phyloP scores from a whole-genome alignment of 2,329 filamentous ascomycete species.

The Hypoxylon sp. region DNA sequence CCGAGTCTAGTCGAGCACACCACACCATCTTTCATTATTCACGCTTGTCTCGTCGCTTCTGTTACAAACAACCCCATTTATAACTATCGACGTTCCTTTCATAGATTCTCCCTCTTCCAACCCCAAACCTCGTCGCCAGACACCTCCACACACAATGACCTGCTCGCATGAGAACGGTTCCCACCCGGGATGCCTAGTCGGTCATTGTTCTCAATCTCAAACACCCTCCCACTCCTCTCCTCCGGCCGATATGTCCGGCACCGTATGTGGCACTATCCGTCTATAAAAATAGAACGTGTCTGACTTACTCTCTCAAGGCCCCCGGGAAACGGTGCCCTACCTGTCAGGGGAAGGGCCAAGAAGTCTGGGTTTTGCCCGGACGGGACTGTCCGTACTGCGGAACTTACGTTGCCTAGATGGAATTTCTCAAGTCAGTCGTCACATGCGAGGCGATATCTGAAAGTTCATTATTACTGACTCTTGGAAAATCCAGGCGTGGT shows the following conservation, averaged over 20 bases:
- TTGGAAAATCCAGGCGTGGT: slow-evolving; percentile 15
- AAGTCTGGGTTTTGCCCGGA: slow-evolving; percentile 44
- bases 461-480: slow-evolving; percentile 28
- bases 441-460: slow-evolving; percentile 10
- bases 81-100: slow-evolving; percentile 31
- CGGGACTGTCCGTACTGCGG: slow-evolving; percentile 45
- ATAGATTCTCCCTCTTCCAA: slow-evolving; percentile 16
- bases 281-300: slow-evolving; percentile 17
- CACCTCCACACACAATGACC: slow-evolving; percentile 36
- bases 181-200: slow-evolving; percentile 16
- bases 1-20: slow-evolving; percentile 32
- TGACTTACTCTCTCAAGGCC: slow-evolving; percentile 36
- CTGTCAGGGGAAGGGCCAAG: slow-evolving; percentile 42
- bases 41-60: slow-evolving; percentile 31
- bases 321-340: slow-evolving; percentile 47
- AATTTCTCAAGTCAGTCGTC: slow-evolving; percentile 29
- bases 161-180: slow-evolving; percentile 34
- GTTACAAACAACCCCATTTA: slow-evolving; percentile 8
- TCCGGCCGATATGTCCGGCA: slow-evolving; percentile 42
- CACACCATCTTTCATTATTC: slow-evolving; percentile 40
- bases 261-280: slow-evolving; percentile 36
- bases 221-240: slow-evolving; percentile 26
- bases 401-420: slow-evolving; percentile 40
- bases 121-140: slow-evolving; percentile 13
- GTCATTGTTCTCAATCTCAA: slow-evolving; percentile 21